Base-by-base conservation (phyloP, 352 stramenopile genomes). In the Phytopythium helicoides region DNA sequence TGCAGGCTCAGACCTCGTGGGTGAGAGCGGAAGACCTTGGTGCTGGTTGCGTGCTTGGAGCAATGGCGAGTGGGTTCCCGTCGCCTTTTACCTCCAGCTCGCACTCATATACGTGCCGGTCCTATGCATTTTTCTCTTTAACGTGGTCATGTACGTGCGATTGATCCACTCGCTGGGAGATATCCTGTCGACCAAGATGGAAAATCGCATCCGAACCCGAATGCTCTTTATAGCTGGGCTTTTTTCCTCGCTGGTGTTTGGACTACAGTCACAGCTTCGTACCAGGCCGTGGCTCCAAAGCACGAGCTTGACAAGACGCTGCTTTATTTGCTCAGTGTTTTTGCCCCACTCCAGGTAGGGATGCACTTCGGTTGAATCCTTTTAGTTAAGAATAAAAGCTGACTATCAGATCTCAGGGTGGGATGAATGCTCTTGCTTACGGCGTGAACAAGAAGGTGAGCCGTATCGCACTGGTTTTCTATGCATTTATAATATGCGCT, bases 11-110 rank as follows among this genome's bases (percentile, higher is more conserved):
- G 44, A 67, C 6, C 38, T 92, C 14, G 55, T 92, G 22, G 81
- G 81, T 3, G 68, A 83, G 41, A 87, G 78, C 23, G 81, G 81
- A 0, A 56, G 80, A 0, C 78, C 78, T 7, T 92, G 81, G 81
- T 92, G 81, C 47, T 89, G 81, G 81, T 69, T 92, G 48, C 78
- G 78, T n/a, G 69, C 68, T 23, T 92, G 76, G 76, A 87, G 60
- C 64, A 66, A 74, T 41, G 72, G 65, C 46, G 54, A 78, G 42
- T 92, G 81, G 78, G 67, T 56, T 3, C 6, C 48, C 1, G 49
- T 65, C 22, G 78, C 65, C 12, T 85, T 87, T 33, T 71, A 76
- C 52, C 45, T 86, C n/a, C 76, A 92, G 44, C 55, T 92, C 21
- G 55, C 66, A 21, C 52, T 86, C 36, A 87, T 89, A 49, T 89